phyloP scores from a whole-genome alignment of 768 basidiomycete species.

The Paxillus rubicundulus region DNA sequence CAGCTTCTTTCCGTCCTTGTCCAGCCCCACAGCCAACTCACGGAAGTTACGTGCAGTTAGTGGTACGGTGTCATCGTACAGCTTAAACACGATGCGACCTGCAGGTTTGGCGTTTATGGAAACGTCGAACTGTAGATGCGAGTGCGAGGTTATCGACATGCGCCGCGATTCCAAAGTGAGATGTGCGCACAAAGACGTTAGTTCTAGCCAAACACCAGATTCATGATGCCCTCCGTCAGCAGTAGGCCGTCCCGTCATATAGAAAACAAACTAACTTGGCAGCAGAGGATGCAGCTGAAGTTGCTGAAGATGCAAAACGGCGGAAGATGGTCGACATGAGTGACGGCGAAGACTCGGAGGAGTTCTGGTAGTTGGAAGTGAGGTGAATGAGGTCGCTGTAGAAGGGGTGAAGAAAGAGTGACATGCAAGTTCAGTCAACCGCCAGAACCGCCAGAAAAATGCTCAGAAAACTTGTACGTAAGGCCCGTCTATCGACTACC shows the following conservation, averaged over 20 bases:
- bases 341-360: conserved; percentile 13
- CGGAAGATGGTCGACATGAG: conserved; percentile 52
- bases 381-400: conserved; percentile 22
- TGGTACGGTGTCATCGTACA: conserved; percentile 82
- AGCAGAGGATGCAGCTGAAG: conserved; percentile 25
- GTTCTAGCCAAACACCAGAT: conserved; percentile 4
- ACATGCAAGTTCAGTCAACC: conserved; percentile 4
- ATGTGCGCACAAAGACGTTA: conserved; percentile 33
- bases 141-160: neutral
- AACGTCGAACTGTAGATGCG: conserved; percentile 53
- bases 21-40: conserved; percentile 59
- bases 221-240: neutral
- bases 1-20: conserved; percentile 49
- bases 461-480: neutral
- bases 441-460: neutral
- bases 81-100: conserved; percentile 78
- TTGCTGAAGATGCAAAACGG: conserved; percentile 49
- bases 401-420: conserved; percentile 23
- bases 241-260: neutral
- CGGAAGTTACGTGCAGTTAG: conserved; percentile 81
- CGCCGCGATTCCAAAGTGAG: neutral
- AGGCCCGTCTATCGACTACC: no score
- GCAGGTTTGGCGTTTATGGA: conserved; percentile 56
- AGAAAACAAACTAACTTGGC: conserved; percentile 12
- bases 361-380: conserved; percentile 7